Evolutionary conservation across 345 rosid genomes (phyloP), one percentile per base, ranked within the genome.

Genomic region (Gossypium arboreum): DNA sequence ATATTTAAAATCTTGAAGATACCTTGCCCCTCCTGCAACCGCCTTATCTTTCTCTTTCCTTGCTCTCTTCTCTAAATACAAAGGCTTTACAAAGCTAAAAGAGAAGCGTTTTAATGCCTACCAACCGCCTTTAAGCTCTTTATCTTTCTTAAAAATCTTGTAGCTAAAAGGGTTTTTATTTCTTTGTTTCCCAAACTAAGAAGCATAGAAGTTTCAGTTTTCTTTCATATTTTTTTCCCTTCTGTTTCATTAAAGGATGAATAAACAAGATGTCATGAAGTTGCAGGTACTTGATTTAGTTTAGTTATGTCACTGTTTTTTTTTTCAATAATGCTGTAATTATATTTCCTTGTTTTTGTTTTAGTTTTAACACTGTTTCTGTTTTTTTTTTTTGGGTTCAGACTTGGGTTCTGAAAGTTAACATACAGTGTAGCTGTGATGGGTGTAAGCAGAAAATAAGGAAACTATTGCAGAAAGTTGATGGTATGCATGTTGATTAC

Each of bases 371-470:
- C 59, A 39, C 4, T 70, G 34, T 78, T 75, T 65, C 39, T 74
- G 60, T 7, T 68, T 24, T 67, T 27, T 76, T 59, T 47, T 43
- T 34, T 34, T 3, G 57, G 68, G 59, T 72, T 82, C 97, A 94
- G 98, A 82, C 92, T 25, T 88, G 90, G 86, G 91, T 88, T 77
- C 87, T 95, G 64, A 91, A 85, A 80, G 97, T 95, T 69, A 90
- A 90, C 73, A 92, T 95, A 34, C 92, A 91, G 67, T 75, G 78
- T 44, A 41, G 55, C 84, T 95, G 99, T 73, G 99, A 91, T 86
- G 99, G 99, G 9, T 95, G 99, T 74, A 87, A 86, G 81, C 84
- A 84, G 80, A 95, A 91, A 85, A 87, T 95, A 39, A 90, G 77
- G 92, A 95, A 89, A 74, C 81, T 83, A 34, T 73, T 95, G 72